A percentile compares a stretch with the other conserved stretches of the same genome.
Conservation (phyloP, 2,329 filamentous ascomycete genomes). For the Cyphellophora attinorum region DNA sequence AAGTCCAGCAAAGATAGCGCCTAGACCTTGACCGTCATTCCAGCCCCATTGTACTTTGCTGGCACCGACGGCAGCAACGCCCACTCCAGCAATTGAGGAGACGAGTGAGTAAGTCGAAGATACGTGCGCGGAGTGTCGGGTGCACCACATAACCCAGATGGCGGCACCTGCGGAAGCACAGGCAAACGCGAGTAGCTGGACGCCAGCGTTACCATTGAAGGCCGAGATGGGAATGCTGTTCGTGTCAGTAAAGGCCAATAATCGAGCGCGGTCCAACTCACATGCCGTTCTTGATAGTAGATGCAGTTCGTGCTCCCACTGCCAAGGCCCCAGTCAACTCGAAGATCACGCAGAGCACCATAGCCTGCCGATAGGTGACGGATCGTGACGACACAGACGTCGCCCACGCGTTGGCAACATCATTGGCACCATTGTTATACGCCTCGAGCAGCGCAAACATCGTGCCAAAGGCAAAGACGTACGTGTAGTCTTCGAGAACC, state of each 20-base stretch:
- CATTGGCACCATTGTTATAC: conserved; percentile 72
- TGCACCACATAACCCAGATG: conserved; percentile 74
- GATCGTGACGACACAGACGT: conserved; percentile 72
- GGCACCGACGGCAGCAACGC: conserved; percentile 57
- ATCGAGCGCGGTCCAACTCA: not conserved
- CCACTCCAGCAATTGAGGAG: conserved; percentile 59
- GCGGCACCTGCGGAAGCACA: conserved; percentile 57
- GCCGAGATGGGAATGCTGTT: conserved; percentile 55
- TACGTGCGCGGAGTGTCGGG: conserved; percentile 61
- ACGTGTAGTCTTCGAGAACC: conserved; percentile 37
- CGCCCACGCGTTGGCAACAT: conserved; percentile 78
- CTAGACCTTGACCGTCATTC: conserved; percentile 58
- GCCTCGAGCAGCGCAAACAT: conserved; percentile 67
- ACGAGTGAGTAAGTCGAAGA: conserved; percentile 65
- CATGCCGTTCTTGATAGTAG: conserved; percentile 62
- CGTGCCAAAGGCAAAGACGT: conserved; percentile 67
- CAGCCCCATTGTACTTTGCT: conserved; percentile 58
- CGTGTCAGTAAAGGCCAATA: not conserved
- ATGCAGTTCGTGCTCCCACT: conserved; percentile 60
- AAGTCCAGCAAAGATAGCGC: conserved; percentile 62
- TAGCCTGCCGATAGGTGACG: conserved; percentile 59
- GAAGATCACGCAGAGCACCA: conserved; percentile 57
- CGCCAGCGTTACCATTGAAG: conserved; percentile 52
- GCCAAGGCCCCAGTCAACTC: conserved; percentile 59
- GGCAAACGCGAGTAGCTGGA: conserved; percentile 60